Evolutionary conservation across 148 eudicot genomes (phyloP).

Genomic region (Pharnaceum exiguum): DNA sequence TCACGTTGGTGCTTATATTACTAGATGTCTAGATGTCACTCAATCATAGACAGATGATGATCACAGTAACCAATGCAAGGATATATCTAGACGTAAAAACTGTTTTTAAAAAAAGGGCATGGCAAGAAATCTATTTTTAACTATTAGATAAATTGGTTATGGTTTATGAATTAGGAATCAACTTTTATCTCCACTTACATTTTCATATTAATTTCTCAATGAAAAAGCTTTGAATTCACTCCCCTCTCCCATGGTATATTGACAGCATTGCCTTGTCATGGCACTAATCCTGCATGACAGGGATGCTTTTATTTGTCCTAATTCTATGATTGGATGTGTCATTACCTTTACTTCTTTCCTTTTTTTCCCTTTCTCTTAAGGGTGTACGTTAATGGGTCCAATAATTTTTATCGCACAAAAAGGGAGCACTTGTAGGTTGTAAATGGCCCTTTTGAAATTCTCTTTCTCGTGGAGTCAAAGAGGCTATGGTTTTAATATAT

Average conservation of each 20-base stretch:
- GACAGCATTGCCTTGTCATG: constrained; percentile 18
- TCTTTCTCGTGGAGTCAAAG: not conserved
- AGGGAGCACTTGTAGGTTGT: not conserved
- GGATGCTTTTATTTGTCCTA: constrained; percentile 27
- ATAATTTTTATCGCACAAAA: constrained; percentile 11
- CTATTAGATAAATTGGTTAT: not conserved
- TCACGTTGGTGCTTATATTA: constrained; percentile 10
- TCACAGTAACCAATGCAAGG: not conserved
- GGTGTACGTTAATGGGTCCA: constrained; percentile 7
- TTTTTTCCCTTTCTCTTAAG: not conserved
- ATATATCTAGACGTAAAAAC: not conserved
- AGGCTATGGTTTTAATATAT: too few relatives aligned
- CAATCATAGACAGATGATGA: constrained; percentile 19
- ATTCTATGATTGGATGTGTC: constrained; percentile 26
- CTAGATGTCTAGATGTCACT: constrained; percentile 12
- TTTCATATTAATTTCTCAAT: constrained; percentile 3
- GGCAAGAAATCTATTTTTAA: not conserved
- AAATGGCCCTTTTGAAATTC: not conserved
- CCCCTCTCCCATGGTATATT: constrained; percentile 9
- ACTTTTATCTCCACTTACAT: constrained; percentile 24
- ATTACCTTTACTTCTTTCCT: not conserved
- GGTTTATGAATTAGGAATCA: constrained; percentile 25
- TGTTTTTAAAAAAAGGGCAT: not conserved
- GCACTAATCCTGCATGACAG: constrained; percentile 27
- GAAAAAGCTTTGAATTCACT: constrained; percentile 24